A percentile compares a stretch with the other conserved stretches of the same genome.
Evolutionary conservation across 1,284 basidiomycete species (phyloP).

Genomic region (Ustilago lituana): DNA sequence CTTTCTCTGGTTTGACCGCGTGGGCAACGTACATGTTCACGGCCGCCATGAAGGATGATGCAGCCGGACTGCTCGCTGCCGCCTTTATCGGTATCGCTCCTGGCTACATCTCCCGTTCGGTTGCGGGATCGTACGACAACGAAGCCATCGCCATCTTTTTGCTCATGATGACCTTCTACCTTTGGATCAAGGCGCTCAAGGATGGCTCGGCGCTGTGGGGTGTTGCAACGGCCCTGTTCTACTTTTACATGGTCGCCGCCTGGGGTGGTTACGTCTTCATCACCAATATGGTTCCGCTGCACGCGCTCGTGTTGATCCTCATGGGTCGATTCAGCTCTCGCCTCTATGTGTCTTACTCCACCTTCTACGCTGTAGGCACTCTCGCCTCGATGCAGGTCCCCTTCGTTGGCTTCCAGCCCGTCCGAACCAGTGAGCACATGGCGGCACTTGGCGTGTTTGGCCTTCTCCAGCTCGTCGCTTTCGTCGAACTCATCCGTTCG

Average conservation of each 20-base stretch:
- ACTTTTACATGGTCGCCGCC: slow-evolving; percentile 99
- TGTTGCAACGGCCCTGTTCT: slow-evolving; percentile 89
- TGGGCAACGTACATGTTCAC: slow-evolving; percentile 83
- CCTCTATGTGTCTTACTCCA: slow-evolving; percentile 93
- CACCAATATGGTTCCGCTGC: slow-evolving; percentile 99
- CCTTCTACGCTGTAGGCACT: slow-evolving; percentile 97
- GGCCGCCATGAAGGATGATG: slow-evolving; percentile 71
- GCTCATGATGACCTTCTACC: slow-evolving; percentile 98
- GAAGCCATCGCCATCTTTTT: slow-evolving; percentile 99
- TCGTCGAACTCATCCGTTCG: slow-evolving; percentile 85
- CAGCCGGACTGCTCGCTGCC: slow-evolving; percentile 92
- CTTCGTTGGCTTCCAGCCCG: slow-evolving; percentile 99
- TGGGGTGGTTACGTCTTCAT: slow-evolving; percentile 99
- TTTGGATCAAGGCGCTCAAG: slow-evolving; percentile 97
- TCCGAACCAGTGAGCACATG: slow-evolving; percentile 98
- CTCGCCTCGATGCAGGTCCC: slow-evolving; percentile 98
- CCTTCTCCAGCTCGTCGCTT: slow-evolving; percentile 93
- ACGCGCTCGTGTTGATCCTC: slow-evolving; percentile 87
- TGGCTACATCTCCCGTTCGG: slow-evolving; percentile 95
- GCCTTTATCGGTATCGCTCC: slow-evolving; percentile 98
- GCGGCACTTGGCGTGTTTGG: slow-evolving; percentile 96
- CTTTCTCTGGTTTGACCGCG: slow-evolving; percentile 94
- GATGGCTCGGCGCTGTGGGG: slow-evolving; percentile 91
- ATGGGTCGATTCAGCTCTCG: slow-evolving; percentile 97
- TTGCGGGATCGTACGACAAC: slow-evolving; percentile 99